Percentiles rank a stretch among this genome's conserved stretches.
These are phyloP conservation scores for Talaromyces sp. DNA, from an alignment of 2,329 filamentous ascomycete genomes.

Conservation along the genomic window DNA sequence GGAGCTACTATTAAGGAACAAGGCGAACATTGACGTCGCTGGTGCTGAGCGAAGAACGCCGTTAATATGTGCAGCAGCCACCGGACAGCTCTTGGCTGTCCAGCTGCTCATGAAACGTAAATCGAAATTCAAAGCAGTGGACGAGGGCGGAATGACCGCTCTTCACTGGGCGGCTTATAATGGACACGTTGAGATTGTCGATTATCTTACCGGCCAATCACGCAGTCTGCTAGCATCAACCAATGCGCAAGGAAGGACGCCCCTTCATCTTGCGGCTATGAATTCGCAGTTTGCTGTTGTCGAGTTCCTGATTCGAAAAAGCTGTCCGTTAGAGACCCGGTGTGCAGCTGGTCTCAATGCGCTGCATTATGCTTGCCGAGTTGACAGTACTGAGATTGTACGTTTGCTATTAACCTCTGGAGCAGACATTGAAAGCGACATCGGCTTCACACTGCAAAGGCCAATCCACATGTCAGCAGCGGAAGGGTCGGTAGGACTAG, in stretches of 20 bases:
- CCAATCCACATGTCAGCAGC: constrained; percentile 35
- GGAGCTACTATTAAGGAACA: constrained; percentile 30
- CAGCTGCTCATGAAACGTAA: constrained; percentile 33
- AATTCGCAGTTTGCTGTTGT: constrained; percentile 36
- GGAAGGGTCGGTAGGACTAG: constrained; percentile 28
- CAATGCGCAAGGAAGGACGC: constrained; percentile 32
- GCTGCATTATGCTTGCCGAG: constrained; percentile 39
- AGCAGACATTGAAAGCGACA: constrained; percentile 34
- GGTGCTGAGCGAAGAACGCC: constrained; percentile 33
- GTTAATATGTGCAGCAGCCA: constrained; percentile 35
- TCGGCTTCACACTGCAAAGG: constrained; percentile 26
- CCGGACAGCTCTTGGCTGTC: constrained; percentile 28
- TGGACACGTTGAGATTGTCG: constrained; percentile 36
- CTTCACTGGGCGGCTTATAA: constrained; percentile 40
- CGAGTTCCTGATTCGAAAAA: constrained; percentile 36
- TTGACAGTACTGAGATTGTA: constrained; percentile 29
- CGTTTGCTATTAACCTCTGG: constrained; percentile 33
- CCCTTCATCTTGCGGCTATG: constrained; percentile 36
- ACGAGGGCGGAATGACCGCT: constrained; percentile 36
- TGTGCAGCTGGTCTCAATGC: constrained; percentile 31
- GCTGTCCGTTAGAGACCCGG: constrained; percentile 27
- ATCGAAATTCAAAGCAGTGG: constrained; percentile 27
- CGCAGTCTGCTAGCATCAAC: constrained; percentile 27
- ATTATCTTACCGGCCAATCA: constrained; percentile 29
- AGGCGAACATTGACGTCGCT: constrained; percentile 31